Evolutionary conservation across 768 basidiomycete species (phyloP).

Genomic region (Leccinellum albellum): DNA sequence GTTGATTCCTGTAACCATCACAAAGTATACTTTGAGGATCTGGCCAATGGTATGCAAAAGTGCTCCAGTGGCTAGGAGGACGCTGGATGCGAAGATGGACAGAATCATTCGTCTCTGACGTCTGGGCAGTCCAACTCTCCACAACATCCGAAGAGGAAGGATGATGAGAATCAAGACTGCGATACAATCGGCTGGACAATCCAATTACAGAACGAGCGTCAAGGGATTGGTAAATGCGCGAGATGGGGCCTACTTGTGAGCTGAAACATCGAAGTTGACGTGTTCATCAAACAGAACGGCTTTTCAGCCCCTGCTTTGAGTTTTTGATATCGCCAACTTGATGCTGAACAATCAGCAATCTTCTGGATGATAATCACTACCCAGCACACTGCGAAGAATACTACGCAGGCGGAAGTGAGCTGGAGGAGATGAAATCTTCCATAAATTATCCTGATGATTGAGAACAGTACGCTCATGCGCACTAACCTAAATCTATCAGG

Average conservation of each 20-base stretch:
- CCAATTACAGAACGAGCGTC: background rate
- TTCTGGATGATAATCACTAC: constrained; percentile 6
- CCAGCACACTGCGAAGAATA: constrained; percentile 6
- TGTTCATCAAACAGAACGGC: background rate
- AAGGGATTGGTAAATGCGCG: background rate
- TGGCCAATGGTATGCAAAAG: constrained; percentile 10
- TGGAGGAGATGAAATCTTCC: background rate
- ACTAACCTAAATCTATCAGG: constrained; percentile 4
- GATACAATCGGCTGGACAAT: background rate
- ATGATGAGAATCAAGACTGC: background rate
- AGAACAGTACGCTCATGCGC: constrained; percentile 18
- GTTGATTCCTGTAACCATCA: background rate
- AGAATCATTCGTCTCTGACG: constrained; percentile 24
- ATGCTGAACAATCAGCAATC: background rate
- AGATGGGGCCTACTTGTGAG: background rate
- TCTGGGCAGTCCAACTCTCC: constrained; percentile 17
- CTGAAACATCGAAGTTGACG: background rate
- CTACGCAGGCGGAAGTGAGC: constrained; percentile 1
- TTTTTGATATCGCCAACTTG: background rate
- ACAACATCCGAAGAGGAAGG: constrained; percentile 18
- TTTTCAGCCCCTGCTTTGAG: background rate
- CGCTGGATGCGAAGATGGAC: constrained; percentile 15
- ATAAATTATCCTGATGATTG: constrained; percentile 14
- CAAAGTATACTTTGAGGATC: background rate
- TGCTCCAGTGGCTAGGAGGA: constrained; percentile 12